Percentiles rank a stretch among this genome's conserved stretches.
Evolutionary conservation across 331 rosid species (phyloP).

Genomic region (Pyrus hybrid): DNA sequence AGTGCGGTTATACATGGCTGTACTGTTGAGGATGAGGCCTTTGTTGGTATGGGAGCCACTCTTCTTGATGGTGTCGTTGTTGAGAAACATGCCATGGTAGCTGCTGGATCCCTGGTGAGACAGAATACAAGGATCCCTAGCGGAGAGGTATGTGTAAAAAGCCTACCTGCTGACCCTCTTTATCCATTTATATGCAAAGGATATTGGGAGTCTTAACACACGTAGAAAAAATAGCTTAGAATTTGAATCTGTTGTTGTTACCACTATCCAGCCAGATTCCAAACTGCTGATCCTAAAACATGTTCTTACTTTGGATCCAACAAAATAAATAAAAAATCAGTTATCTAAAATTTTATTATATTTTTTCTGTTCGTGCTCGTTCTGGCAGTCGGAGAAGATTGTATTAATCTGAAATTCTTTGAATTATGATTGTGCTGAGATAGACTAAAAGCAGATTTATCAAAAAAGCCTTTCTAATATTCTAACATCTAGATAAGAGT

Average conservation of each 20-base stretch:
- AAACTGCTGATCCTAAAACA: neutral
- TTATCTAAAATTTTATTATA: neutral
- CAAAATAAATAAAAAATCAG: neutral
- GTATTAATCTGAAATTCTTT: neutral
- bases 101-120: conserved; percentile 89
- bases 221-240: neutral
- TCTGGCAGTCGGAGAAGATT: neutral
- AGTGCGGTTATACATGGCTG: conserved; percentile 89
- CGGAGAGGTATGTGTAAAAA: conserved; percentile 54
- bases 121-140: conserved; percentile 75
- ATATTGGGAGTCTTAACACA: neutral
- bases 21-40: conserved; percentile 82
- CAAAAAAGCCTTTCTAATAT: neutral
- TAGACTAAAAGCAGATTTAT: neutral
- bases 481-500: neutral
- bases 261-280: neutral
- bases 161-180: neutral
- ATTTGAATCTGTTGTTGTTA: neutral
- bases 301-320: neutral
- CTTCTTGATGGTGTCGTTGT: conserved; percentile 79
- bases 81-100: conserved; percentile 87
- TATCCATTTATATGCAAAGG: neutral
- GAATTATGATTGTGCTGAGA: neutral
- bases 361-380: neutral
- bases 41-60: conserved; percentile 88